phyloP scores from a whole-genome alignment of 352 stramenopile genomes.

The Phytophthora ramorum region DNA sequence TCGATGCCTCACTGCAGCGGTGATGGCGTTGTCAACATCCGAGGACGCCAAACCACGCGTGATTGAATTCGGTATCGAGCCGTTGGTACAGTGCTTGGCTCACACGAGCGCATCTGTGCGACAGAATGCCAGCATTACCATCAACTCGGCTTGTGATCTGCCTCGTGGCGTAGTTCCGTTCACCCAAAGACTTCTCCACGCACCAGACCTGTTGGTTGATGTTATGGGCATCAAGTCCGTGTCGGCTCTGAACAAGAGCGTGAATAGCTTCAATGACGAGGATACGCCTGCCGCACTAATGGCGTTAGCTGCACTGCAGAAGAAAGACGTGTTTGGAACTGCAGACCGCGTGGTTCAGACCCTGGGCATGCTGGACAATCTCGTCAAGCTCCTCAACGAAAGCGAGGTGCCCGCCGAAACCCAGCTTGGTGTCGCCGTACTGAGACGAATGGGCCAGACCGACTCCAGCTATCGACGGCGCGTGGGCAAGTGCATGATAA shows the following conservation, averaged over 20 bases:
- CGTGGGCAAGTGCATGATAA: slow-evolving; percentile 29
- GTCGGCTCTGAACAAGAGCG: slow-evolving; percentile 48
- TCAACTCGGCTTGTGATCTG: slow-evolving; percentile 74
- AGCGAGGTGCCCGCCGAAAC: slow-evolving; percentile 25
- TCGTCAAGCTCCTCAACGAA: slow-evolving; percentile 43
- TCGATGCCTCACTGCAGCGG: slow-evolving; percentile 53
- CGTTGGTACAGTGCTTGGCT: slow-evolving; percentile 62
- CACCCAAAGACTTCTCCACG: slow-evolving; percentile 43
- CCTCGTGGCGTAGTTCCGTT: slow-evolving; percentile 54
- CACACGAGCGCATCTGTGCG: slow-evolving; percentile 46
- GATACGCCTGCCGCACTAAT: slow-evolving; percentile 50
- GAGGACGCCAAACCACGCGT: slow-evolving; percentile 75
- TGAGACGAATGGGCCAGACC: slow-evolving; percentile 26
- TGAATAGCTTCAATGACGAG: slow-evolving; percentile 52
- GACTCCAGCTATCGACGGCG: slow-evolving; percentile 18
- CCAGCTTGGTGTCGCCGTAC: slow-evolving; percentile 29
- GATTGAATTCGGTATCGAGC: slow-evolving; percentile 76
- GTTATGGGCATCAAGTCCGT: slow-evolving; percentile 62
- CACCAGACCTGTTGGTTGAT: slow-evolving; percentile 53
- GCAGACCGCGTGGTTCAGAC: slow-evolving; percentile 55
- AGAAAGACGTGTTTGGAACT: slow-evolving; percentile 20
- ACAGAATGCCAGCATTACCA: slow-evolving; percentile 60
- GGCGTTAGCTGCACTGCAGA: slow-evolving; percentile 41
- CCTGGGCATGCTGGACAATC: slow-evolving; percentile 56
- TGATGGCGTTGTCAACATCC: slow-evolving; percentile 75